phyloP scores from a whole-genome alignment of 768 basidiomycete genomes.

The Ramaria sp. region DNA sequence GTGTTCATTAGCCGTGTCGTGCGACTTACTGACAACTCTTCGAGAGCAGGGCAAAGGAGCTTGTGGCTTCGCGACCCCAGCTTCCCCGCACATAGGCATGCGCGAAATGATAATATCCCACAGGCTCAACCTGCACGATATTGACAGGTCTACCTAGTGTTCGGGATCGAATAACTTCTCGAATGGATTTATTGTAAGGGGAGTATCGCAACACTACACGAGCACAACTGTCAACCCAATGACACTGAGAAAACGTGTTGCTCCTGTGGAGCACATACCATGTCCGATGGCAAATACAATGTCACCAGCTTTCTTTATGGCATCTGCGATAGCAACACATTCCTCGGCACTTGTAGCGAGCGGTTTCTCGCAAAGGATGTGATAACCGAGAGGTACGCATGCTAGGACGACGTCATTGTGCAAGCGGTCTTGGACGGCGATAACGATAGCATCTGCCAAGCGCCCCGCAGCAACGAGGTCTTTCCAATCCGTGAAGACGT shows the following conservation, averaged over 20 bases:
- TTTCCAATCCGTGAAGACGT: constrained; percentile 62
- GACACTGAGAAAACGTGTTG: neutral
- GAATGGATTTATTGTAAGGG: constrained; percentile 65
- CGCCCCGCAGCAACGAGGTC: constrained; percentile 62
- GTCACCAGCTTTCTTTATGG: constrained; percentile 48
- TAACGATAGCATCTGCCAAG: constrained; percentile 72
- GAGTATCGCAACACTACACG: constrained; percentile 76
- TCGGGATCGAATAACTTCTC: constrained; percentile 59
- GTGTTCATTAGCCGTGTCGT: neutral
- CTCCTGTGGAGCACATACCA: constrained; percentile 34
- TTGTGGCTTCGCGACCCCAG: constrained; percentile 59
- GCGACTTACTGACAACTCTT: constrained; percentile 77
- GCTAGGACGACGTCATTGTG: constrained; percentile 65
- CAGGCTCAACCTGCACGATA: constrained; percentile 74
- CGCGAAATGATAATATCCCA: constrained; percentile 82
- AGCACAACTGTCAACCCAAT: neutral
- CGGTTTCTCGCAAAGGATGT: constrained; percentile 88
- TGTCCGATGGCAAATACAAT: constrained; percentile 83
- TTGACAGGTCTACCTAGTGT: constrained; percentile 71
- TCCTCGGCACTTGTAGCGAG: constrained; percentile 72
- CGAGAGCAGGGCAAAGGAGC: constrained; percentile 78
- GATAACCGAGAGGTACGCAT: constrained; percentile 74
- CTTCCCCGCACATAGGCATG: constrained; percentile 83
- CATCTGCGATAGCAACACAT: constrained; percentile 64
- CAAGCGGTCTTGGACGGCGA: constrained; percentile 73